Percentiles rank a stretch among this genome's conserved stretches.
These are phyloP conservation scores for Clonostachys sp. DNA, from an alignment of 2,329 filamentous ascomycete species.

Conservation along the genomic window DNA sequence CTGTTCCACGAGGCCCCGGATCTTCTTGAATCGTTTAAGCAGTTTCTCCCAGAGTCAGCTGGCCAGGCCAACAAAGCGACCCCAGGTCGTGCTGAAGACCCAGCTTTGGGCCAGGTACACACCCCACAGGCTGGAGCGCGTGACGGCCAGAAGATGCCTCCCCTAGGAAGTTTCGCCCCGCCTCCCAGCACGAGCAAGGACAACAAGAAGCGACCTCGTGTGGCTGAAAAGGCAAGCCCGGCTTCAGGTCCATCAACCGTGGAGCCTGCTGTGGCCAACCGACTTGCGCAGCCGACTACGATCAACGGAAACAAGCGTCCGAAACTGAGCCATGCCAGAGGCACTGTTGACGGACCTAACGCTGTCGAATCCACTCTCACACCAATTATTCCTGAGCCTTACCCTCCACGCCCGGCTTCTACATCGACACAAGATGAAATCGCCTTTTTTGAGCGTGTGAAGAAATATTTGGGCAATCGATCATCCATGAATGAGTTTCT, in stretches of 20 bases:
- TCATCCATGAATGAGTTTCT: constrained; percentile 92
- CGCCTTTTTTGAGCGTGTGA: constrained; percentile 91
- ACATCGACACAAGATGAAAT: constrained; percentile 82
- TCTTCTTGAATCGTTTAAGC: constrained; percentile 95
- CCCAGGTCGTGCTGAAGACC: constrained; percentile 59
- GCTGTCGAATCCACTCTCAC: constrained; percentile 82
- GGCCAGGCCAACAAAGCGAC: constrained; percentile 46
- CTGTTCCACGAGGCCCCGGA: constrained; percentile 92
- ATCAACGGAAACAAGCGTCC: constrained; percentile 55
- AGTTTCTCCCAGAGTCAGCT: constrained; percentile 88
- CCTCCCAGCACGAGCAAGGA: constrained; percentile 79
- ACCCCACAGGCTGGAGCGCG: constrained; percentile 50
- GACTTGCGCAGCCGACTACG: constrained; percentile 19
- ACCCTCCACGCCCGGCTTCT: constrained; percentile 69
- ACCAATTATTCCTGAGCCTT: constrained; percentile 80
- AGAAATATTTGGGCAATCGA: constrained; percentile 93
- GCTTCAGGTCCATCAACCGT: constrained; percentile 37
- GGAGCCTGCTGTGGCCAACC: constrained; percentile 32
- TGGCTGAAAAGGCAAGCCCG: constrained; percentile 48
- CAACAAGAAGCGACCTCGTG: constrained; percentile 77
- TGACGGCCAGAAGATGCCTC: constrained; percentile 77
- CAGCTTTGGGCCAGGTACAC: constrained; percentile 4
- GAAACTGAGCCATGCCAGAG: constrained; percentile 69
- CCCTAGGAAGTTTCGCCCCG: constrained; percentile 90
- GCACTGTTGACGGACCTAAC: constrained; percentile 46